Evolutionary conservation across 768 basidiomycete genomes (phyloP).

Genomic region (Pisolithus sp.): DNA sequence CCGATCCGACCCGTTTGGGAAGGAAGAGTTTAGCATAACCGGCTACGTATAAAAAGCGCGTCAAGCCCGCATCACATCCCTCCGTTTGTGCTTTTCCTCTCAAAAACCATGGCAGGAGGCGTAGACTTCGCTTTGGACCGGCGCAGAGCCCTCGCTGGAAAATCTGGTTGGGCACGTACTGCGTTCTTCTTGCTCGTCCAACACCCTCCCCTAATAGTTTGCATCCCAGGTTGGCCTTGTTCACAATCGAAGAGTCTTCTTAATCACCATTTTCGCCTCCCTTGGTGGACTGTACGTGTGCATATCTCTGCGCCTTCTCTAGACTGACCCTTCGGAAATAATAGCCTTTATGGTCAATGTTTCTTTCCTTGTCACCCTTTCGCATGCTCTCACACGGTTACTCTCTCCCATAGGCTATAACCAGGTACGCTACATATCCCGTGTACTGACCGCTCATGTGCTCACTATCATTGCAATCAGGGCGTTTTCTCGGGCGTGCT

Average conservation of each 20-base stretch:
- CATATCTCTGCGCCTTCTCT: background rate
- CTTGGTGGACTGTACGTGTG: conserved; percentile 63
- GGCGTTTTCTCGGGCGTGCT: conserved; percentile 77
- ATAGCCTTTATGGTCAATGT: conserved; percentile 54
- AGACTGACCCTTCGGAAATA: conserved; percentile 5
- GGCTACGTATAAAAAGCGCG: background rate
- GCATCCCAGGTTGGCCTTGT: conserved; percentile 47
- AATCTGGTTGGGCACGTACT: conserved; percentile 61
- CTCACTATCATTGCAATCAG: conserved; percentile 23
- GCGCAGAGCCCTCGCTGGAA: conserved; percentile 51
- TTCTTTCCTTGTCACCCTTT: conserved; percentile 5
- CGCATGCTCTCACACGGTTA: background rate
- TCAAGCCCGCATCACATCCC: background rate
- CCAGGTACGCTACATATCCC: conserved; percentile 34
- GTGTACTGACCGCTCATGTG: background rate
- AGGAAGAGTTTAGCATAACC: too few relatives aligned
- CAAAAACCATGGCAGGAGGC: conserved; percentile 40
- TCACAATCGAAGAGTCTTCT: conserved; percentile 58
- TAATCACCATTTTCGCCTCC: conserved; percentile 71
- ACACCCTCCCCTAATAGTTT: background rate
- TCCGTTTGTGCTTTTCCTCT: background rate
- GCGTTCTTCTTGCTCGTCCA: background rate
- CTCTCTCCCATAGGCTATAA: conserved; percentile 46
- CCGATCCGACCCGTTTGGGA: too few relatives aligned
- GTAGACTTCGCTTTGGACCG: conserved; percentile 37